A percentile compares a stretch with the other conserved stretches of the same genome.
phyloP scores from a whole-genome alignment of 768 basidiomycete genomes.

The Panus rudis region DNA sequence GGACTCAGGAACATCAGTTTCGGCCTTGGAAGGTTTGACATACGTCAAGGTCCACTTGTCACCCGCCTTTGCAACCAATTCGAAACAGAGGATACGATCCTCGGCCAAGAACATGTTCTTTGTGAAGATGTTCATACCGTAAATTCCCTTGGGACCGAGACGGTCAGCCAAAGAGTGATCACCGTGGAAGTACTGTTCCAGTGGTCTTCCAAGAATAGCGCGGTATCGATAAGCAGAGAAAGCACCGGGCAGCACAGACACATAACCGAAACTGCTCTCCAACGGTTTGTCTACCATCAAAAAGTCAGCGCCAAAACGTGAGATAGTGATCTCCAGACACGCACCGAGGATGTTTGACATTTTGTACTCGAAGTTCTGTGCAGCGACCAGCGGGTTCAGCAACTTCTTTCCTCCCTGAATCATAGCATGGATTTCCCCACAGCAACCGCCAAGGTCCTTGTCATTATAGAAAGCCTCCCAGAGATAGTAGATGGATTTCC shows the following conservation, averaged over 20 bases:
- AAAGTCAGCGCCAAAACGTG: slow-evolving; percentile 7
- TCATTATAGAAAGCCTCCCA: slow-evolving; percentile 91
- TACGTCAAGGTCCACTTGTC: slow-evolving; percentile 87
- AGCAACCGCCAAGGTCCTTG: slow-evolving; percentile 74
- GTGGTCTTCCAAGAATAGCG: slow-evolving; percentile 83
- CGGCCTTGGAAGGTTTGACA: slow-evolving; percentile 93
- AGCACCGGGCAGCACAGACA: slow-evolving; percentile 91
- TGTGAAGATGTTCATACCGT: slow-evolving; percentile 96
- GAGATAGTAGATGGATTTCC: slow-evolving; percentile 91
- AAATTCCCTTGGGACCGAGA: slow-evolving; percentile 87
- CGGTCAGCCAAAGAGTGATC: slow-evolving; percentile 89
- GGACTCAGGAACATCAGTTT: slow-evolving; percentile 94
- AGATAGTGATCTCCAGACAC: slow-evolving; percentile 11
- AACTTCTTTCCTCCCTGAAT: slow-evolving; percentile 89
- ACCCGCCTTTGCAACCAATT: slow-evolving; percentile 84
- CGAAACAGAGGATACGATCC: slow-evolving; percentile 96
- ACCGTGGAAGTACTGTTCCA: slow-evolving; percentile 83
- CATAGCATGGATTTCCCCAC: slow-evolving; percentile 97
- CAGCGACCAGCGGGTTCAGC: slow-evolving; percentile 86
- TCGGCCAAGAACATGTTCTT: slow-evolving; percentile 91
- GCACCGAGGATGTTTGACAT: slow-evolving; percentile 93
- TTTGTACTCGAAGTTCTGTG: slow-evolving; percentile 97
- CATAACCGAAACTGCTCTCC: slow-evolving; percentile 94
- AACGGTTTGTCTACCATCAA: slow-evolving; percentile 72
- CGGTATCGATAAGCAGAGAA: slow-evolving; percentile 95